A percentile compares a stretch with the other conserved stretches of the same genome.
Evolutionary conservation across 176 grass and related monocot genomes (phyloP).

Genomic region (Chrysopogon serrulatus): DNA sequence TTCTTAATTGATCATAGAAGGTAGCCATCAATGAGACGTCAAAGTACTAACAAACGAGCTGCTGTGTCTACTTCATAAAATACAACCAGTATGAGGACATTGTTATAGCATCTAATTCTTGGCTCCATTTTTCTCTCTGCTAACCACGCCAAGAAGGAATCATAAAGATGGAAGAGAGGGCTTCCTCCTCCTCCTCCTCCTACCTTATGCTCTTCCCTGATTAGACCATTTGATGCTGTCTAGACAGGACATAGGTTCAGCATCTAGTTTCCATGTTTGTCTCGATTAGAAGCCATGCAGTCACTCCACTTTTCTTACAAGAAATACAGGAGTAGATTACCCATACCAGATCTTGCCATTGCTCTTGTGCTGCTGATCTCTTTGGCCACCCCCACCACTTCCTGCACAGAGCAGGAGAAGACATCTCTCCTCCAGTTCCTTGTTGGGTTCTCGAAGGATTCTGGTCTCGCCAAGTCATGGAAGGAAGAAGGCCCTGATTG

Average conservation of each 20-base stretch:
- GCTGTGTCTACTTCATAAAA: neutral
- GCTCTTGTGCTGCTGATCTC: neutral
- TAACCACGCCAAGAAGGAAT: neutral
- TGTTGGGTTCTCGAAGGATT: neutral
- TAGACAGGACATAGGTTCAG: neutral
- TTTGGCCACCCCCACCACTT: neutral
- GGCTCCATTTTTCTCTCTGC: neutral
- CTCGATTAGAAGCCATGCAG: constrained; percentile 14
- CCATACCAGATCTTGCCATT: neutral
- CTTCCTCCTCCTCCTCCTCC: neutral
- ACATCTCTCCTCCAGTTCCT: neutral
- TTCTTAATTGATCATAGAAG: constrained; percentile 1
- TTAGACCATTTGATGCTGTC: neutral
- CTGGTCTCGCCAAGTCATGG: neutral
- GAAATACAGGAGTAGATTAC: neutral
- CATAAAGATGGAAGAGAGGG: neutral
- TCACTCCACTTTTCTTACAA: neutral
- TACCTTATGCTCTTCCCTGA: neutral
- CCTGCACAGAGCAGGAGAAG: neutral
- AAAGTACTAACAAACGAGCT: neutral
- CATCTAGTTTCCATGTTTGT: neutral
- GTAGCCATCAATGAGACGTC: neutral
- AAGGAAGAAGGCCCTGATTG: neutral
- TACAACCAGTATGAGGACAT: neutral
- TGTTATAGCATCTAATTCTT: neutral